Evolutionary conservation across 306 rosid genomes (phyloP), one percentile per base, ranked within the genome.

Genomic region (Quercus gilva): DNA sequence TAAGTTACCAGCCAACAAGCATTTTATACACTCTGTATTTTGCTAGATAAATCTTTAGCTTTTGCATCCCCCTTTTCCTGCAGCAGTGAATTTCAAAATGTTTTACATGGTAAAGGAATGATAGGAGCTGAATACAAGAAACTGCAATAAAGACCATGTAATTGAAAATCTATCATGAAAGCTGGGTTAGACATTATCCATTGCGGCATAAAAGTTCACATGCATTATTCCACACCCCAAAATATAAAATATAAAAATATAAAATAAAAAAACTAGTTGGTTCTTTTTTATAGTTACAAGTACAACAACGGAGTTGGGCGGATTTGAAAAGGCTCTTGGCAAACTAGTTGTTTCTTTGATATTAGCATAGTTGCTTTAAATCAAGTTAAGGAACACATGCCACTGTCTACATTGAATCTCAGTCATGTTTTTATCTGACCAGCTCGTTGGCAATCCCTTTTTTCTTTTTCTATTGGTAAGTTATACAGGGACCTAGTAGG

Each of bases 21-120:
- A 75, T 73, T 58, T 87, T 84, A 91, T 67, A 96, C 96, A 78
- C 83, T 91, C 85, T 91, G 96, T 82, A 87, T 85, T 88, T 96
- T 96, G 94, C 88, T 88, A 25, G 98, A 87, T 25, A 81, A 51
- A 49, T 90, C 98, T 83, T 88, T 92, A 76, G 87, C 87, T 86
- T 89, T 93, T 12, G 64, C 43, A 52, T 81, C 98, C 68, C 89
- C 97, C 74, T 87, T 92, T 78, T 83, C 97, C 99, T 96, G 89
- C 87, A 81, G 56, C 75, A 71, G 19, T 58, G 67, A 59, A 61
- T 41, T 69, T 52, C 67, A 29, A 33, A n/a, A 35, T 2, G 26
- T 13, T 25, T 25, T 21, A 59, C 69, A 72, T 35, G 52, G 18
- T 3, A 68, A 68, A 1, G 52, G 15, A 67, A 67, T 35, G 7